Base-by-base conservation (phyloP, 176 grass and related monocot species). In the Zoysia pacifica region DNA sequence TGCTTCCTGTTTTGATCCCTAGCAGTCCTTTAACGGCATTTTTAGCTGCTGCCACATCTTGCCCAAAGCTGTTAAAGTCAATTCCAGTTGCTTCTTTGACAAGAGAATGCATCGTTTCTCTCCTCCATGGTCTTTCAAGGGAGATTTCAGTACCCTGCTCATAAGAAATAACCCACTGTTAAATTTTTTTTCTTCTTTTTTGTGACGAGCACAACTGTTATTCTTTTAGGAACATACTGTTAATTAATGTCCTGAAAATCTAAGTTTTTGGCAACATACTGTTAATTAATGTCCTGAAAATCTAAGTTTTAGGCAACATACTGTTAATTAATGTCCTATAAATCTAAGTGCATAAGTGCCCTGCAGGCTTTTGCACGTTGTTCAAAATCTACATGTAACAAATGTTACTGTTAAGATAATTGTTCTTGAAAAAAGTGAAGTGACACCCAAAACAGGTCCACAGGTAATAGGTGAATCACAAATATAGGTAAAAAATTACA, bases 31-130 rank as follows among this genome's bases (percentile, higher is more conserved):
- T 89, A 70, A 82, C 79, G 4, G 81, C 88, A 79, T 65, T 78
- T 93, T 95, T 93, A 41, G 92, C 92, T 52, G 86, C 89, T 80
- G 94, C 90, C 73, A 91, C 69, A 58, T 95, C 78, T 65, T 88
- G 54, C 54, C 46, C 72, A 3, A 94, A 93, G 52, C 89, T 83
- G 48, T 76, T 88, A 69, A 99, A 95, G 78, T 95, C 96, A 61
- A 95, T 67, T 82, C 82, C 96, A 82, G 96, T 89, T 68, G 83
- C 90, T 85, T 99, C 86, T 87, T 93, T 89, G 36, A 99, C 96
- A 86, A 99, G 96, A 80, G 88, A 88, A 89, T 99, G 96, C 96
- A 99, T 95, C 69, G 92, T 94, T 70, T 89, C 90, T 80, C 92
- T 95, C 72, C 90, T 93, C 96, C 96, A 99, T 87, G 96, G 96